Evolutionary conservation across 768 basidiomycete genomes (phyloP), one percentile per base, ranked within the genome.

Genomic region (Tephrocybe rancida): DNA sequence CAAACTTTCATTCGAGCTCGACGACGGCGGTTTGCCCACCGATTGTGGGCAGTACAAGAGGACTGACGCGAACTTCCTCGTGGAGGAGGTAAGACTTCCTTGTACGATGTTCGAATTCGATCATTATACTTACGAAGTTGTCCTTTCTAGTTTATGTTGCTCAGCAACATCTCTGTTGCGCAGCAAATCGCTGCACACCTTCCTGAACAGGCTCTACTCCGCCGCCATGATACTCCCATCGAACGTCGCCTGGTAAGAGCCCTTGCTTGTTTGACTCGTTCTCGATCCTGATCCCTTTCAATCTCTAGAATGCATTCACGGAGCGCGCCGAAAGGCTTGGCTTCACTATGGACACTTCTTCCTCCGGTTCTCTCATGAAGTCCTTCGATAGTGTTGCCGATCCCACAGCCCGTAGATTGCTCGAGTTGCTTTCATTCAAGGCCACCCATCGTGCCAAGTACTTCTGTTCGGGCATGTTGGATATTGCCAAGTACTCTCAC

Each of bases 401-500:
- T 57, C 83, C 86, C 7, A 84, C 85, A 48, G 87, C 88, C 52
- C 87, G 86, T 52, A 74, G 82, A 45, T 79, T 95, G n/a, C 75
- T 99, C 9, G 87, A 95, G 69, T 67, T 97, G 29, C 77, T 98
- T 37, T 85, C 87, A 14, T 86, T 83, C 68, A 97, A 97, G 71
- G 88, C 94, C n/a, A 98, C 95, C 56, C 90, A 93, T 55, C 83
- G 88, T 47, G 93, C 97, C 61, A 95, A 95, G 70, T 99, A 99
- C 73, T 98, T 98, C 86, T 99, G 97, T 67, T 84, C 95, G 22
- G 97, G 97, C 58, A 98, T 98, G 96, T 78, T 99, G 61, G 97
- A 99, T 70, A 99, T 99, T 64, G 93, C 95, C 37, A 98, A 98
- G 75, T 99, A 98, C 65, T 74, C 84, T 26, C 97, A 99, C 71